phyloP scores from a whole-genome alignment of 176 grass and related monocot species.

The Cymbopogon citratus region DNA sequence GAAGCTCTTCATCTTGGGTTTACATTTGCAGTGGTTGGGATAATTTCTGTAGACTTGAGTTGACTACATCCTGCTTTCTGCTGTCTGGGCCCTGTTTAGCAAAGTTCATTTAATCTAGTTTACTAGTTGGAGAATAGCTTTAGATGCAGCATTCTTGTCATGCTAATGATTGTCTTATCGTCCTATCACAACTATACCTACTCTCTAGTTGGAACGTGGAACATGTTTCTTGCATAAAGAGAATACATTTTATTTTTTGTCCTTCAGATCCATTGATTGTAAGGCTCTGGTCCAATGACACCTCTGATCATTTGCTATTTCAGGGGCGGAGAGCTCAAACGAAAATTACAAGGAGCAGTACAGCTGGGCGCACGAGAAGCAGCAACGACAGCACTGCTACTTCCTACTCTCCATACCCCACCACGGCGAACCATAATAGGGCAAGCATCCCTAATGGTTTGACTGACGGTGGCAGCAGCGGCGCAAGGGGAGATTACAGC shows the following conservation, averaged over 20 bases:
- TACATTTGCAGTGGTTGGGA: not conserved
- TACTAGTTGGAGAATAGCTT: not conserved
- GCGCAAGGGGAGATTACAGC: constrained; percentile 34
- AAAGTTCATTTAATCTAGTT: not conserved
- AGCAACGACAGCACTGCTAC: constrained; percentile 44
- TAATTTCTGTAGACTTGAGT: not conserved
- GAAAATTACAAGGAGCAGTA: constrained; percentile 73
- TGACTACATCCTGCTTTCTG: not conserved
- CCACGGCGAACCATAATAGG: constrained; percentile 8
- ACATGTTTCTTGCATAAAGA: not conserved
- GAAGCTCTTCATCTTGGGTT: not conserved
- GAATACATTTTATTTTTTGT: not conserved
- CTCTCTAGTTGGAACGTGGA: not conserved
- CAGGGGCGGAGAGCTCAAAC: constrained; percentile 78
- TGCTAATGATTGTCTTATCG: not conserved
- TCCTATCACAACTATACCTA: not conserved
- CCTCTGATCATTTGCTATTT: constrained; percentile 12
- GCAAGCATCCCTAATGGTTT: constrained; percentile 35
- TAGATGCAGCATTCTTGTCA: not conserved
- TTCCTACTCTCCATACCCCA: constrained; percentile 54
- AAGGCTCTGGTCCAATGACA: not conserved
- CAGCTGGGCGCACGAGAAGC: constrained; percentile 53
- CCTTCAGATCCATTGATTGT: not conserved
- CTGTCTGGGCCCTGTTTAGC: not conserved
- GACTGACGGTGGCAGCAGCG: not conserved